phyloP scores from a whole-genome alignment of 768 basidiomycete genomes.

The Porphyrellus cyaneotinctus region DNA sequence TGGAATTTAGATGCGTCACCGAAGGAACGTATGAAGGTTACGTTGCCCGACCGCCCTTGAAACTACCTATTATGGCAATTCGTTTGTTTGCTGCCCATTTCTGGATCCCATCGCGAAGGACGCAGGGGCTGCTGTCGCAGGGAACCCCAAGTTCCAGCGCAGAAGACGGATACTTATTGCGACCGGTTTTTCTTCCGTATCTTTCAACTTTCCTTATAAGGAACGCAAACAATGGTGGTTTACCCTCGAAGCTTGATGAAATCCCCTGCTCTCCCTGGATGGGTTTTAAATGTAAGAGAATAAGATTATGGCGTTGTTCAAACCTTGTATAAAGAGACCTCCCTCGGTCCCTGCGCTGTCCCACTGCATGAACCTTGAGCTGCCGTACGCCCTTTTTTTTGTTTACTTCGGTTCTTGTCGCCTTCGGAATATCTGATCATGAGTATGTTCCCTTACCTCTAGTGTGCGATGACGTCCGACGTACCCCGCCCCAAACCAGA shows the following conservation, averaged over 20 bases:
- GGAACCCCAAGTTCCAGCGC: conserved; percentile 31
- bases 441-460: conserved; percentile 27
- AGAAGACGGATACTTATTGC: conserved; percentile 32
- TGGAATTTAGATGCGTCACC: conserved; percentile 31
- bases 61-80: conserved; percentile 35
- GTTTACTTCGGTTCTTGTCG: conserved; percentile 25
- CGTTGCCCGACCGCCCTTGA: conserved; percentile 34
- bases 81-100: conserved; percentile 36
- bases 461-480: conserved; percentile 37
- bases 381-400: conserved; percentile 37
- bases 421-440: conserved; percentile 26
- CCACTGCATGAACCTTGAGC: conserved; percentile 33
- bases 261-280: conserved; percentile 20
- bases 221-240: conserved; percentile 32
- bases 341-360: conserved; percentile 30
- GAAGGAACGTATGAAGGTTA: conserved; percentile 28
- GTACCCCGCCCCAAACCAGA: conserved; percentile 34
- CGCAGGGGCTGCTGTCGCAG: conserved; percentile 23
- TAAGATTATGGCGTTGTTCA: conserved; percentile 27
- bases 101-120: conserved; percentile 27
- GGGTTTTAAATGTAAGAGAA: conserved; percentile 26
- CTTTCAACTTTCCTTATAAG: conserved; percentile 32
- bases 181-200: conserved; percentile 26
- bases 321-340: conserved; percentile 36
- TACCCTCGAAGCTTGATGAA: conserved; percentile 19